phyloP scores from a whole-genome alignment of 1,139 yeast species.

The Zygoascus hellenicus region DNA sequence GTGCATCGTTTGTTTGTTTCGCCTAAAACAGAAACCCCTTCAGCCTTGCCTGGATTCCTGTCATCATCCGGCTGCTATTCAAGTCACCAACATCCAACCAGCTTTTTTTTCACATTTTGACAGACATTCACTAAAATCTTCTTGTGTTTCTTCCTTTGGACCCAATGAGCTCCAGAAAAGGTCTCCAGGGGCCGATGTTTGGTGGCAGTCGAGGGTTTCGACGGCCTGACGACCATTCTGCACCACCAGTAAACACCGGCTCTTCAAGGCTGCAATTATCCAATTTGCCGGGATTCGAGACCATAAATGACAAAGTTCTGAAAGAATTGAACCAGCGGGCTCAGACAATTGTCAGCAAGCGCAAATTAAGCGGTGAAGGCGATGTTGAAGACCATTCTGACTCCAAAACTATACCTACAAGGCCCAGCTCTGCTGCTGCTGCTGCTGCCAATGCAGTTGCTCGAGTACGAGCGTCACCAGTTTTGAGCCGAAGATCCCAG shows the following conservation, averaged over 20 bases:
- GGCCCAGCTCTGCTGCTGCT: not conserved
- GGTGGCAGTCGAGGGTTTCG: too few species aligned
- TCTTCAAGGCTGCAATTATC: slow-evolving; percentile 19
- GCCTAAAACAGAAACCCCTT: not conserved
- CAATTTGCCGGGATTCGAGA: slow-evolving; percentile 28
- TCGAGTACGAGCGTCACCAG: slow-evolving; percentile 14
- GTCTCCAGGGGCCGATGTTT: too few species aligned
- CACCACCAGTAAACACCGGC: not conserved
- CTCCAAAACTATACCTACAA: not conserved
- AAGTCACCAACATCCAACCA: too few species aligned
- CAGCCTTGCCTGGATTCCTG: too few species aligned
- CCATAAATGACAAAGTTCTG: slow-evolving; percentile 32
- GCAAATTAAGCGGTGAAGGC: slow-evolving; percentile 3
- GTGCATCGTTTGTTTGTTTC: not conserved
- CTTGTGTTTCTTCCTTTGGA: too few species aligned
- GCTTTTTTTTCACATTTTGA: too few species aligned
- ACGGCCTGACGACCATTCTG: not conserved
- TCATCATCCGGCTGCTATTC: too few species aligned
- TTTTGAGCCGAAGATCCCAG: slow-evolving; percentile 11
- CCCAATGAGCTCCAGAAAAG: too few species aligned
- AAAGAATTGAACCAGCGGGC: slow-evolving; percentile 36
- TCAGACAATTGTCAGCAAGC: slow-evolving; percentile 10
- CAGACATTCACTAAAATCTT: too few species aligned
- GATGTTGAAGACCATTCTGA: not conserved
- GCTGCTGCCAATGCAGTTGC: slow-evolving; percentile 19